A percentile compares a stretch with the other conserved stretches of the same genome.
Conservation (phyloP, 305 asterid genomes). For the Solanum hybrid region DNA sequence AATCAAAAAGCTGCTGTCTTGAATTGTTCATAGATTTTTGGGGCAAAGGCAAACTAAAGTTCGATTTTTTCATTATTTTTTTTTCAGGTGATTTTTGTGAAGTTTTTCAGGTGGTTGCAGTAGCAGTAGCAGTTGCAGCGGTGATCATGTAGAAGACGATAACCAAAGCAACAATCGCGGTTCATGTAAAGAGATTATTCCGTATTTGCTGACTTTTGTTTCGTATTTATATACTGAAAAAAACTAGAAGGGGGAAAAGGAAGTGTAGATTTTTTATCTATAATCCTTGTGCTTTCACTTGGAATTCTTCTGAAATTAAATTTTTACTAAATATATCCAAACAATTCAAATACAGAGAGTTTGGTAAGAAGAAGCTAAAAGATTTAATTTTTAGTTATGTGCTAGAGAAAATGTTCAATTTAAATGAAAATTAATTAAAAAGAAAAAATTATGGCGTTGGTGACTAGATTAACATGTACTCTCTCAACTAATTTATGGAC, state of each 20-base stretch:
- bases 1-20: slow-evolving; percentile 46
- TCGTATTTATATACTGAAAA: background rate
- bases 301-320: background rate
- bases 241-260: background rate
- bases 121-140: background rate
- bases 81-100: background rate
- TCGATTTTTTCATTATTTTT: background rate
- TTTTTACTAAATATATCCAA: background rate
- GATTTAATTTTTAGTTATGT: background rate
- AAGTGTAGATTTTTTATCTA: background rate
- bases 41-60: slow-evolving; percentile 3
- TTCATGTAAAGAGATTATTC: background rate
- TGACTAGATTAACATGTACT: background rate
- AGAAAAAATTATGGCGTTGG: background rate
- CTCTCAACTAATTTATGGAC: background rate
- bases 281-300: background rate
- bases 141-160: background rate
- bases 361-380: background rate
- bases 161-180: background rate
- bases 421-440: background rate
- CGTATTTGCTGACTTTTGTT: background rate
- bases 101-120: background rate
- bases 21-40: slow-evolving; percentile 26
- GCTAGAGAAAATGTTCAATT: background rate
- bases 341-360: background rate